Evolutionary conservation across 108 stramenopile genomes (phyloP).

Genomic region (Pseudonitzschia multistriata): DNA sequence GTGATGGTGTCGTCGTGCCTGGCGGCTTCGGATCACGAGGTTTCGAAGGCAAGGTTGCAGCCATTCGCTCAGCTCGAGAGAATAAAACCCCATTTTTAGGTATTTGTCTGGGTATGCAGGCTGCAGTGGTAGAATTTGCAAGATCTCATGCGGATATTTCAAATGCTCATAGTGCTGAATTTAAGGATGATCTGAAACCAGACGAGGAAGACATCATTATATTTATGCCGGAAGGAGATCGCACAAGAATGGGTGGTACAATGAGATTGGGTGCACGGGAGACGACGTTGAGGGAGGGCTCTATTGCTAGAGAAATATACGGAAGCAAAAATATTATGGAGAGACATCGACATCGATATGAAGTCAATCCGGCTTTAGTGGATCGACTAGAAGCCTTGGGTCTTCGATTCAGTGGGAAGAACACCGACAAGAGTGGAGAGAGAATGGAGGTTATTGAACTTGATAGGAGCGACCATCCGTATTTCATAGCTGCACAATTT

Average conservation of each 20-base stretch:
- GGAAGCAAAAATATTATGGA: constrained; percentile 64
- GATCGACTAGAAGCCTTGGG: constrained; percentile 80
- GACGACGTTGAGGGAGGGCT: constrained; percentile 71
- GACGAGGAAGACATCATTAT: constrained; percentile 77
- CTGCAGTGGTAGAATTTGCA: constrained; percentile 95
- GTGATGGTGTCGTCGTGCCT: constrained; percentile 90
- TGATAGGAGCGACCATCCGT: constrained; percentile 80
- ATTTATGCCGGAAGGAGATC: constrained; percentile 98
- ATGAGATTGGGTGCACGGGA: constrained; percentile 95
- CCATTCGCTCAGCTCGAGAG: constrained; percentile 86
- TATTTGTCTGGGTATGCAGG: constrained; percentile 97
- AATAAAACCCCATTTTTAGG: constrained; percentile 85
- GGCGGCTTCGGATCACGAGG: constrained; percentile 95
- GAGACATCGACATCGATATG: constrained; percentile 98
- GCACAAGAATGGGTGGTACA: constrained; percentile 95
- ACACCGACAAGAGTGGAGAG: constrained; percentile 77
- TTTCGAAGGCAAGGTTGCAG: constrained; percentile 83
- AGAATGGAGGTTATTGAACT: constrained; percentile 98
- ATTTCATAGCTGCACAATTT: constrained; percentile 96
- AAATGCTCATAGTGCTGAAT: constrained; percentile 93
- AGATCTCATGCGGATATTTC: constrained; percentile 75
- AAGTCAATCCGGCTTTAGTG: constrained; percentile 96
- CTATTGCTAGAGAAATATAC: constrained; percentile 41
- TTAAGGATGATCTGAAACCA: constrained; percentile 51
- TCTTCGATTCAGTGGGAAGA: constrained; percentile 87